phyloP scores from a whole-genome alignment of 73 alveolate species.

The Durusdinium trenchii region DNA sequence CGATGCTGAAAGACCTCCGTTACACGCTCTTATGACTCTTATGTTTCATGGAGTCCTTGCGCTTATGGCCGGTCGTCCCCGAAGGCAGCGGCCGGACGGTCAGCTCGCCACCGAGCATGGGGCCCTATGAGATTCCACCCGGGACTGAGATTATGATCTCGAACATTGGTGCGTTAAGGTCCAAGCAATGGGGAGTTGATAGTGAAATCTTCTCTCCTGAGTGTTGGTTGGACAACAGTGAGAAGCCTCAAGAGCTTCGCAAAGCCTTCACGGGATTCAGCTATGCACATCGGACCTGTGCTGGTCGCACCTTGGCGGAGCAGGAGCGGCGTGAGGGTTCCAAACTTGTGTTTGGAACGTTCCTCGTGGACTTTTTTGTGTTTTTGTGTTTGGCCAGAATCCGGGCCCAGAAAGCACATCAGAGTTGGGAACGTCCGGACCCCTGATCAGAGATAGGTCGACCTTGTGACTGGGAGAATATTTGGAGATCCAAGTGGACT shows the following conservation, averaged over 20 bases:
- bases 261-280: neutral
- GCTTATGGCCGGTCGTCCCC: conserved; percentile 18
- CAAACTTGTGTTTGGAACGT: too few species aligned
- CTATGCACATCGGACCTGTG: neutral
- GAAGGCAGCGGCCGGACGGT: conserved; percentile 12
- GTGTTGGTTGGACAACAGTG: neutral
- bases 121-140: neutral
- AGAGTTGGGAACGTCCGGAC: too few species aligned
- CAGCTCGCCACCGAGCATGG: neutral
- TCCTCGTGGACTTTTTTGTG: too few species aligned
- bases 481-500: too few species aligned
- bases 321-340: too few species aligned
- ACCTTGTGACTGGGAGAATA: too few species aligned
- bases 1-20: neutral
- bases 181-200: neutral
- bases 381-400: too few species aligned
- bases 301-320: conserved; percentile 9
- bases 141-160: neutral
- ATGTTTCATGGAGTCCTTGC: conserved; percentile 21
- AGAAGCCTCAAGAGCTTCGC: neutral
- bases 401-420: too few species aligned
- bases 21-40: neutral
- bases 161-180: neutral
- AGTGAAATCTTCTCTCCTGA: neutral
- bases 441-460: too few species aligned